Base-by-base conservation (phyloP, 257 asterid species). In the Eucommia ulmoides region DNA sequence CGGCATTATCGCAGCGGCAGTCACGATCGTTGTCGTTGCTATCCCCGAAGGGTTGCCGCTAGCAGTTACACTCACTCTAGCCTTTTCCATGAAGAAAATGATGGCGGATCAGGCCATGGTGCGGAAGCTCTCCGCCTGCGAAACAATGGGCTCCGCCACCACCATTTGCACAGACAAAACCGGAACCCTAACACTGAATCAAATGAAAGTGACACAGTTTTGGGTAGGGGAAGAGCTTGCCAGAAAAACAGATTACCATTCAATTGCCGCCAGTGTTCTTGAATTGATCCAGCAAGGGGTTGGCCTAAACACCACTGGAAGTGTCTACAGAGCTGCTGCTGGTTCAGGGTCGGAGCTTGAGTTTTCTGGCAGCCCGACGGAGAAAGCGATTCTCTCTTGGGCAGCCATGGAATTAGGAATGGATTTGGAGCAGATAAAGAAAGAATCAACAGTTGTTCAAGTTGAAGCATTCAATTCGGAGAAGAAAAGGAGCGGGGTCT, bases 311-410 rank as follows among this genome's bases (percentile, higher is more conserved):
- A 72, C 87, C 0, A 75, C 87, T 18, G 87, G 83, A 3, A 51
- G 74, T 25, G 65, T 69, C 15, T 67, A 54, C 41, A 63, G 5
- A 54, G 0, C 38, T 1, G 48, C 22, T 42, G 0, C 38, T 1
- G 48, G 23, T 42, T 12, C 66, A 44, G 11, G 1, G 41, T 19
- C 59, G 17, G 49, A 9, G 44, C 41, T 65, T 0, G 88, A 83
- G 38, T 77, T 74, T 71, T 77, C 92, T 0, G 94, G 96, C n/a
- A 79, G 85, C 56, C 96, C 96, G 0, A 85, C 96, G 8, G 96
- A 85, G 50, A 80, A 85, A 63, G 94, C 96, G 3, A 70, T 85
- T 19, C 76, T 85, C n/a, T 71, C 76, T 0, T 85, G 96, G 96
- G 92, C 79, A 2, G 80, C 72, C n/a, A 17, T 3, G 24, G 75